These are phyloP conservation scores for Mallotus japonicus DNA, from an alignment of 441 rosid species.

Conservation along the genomic window DNA sequence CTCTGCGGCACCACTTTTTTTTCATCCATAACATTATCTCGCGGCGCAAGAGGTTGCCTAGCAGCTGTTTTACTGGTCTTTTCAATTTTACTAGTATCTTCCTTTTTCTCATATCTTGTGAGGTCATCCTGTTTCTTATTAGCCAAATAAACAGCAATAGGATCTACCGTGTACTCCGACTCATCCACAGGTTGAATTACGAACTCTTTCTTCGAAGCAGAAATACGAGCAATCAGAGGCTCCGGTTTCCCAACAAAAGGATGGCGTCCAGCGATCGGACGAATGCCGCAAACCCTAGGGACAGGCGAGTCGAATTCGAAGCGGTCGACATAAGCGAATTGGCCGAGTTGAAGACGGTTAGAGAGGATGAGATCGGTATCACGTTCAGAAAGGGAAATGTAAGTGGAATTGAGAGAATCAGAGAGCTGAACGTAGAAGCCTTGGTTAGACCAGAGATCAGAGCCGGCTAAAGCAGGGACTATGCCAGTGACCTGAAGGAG, in stretches of 20 bases:
- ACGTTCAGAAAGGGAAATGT: constrained; percentile 84
- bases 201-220: constrained; percentile 65
- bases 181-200: constrained; percentile 75
- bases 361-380: constrained; percentile 82
- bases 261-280: constrained; percentile 82
- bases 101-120: constrained; percentile 15
- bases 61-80: constrained; percentile 15
- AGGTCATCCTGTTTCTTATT: constrained; percentile 38
- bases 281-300: constrained; percentile 75
- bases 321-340: constrained; percentile 80
- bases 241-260: constrained; percentile 71
- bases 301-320: constrained; percentile 72
- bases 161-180: constrained; percentile 70
- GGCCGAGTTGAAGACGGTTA: constrained; percentile 94
- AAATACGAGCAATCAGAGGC: constrained; percentile 73
- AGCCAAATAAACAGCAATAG: constrained; percentile 66
- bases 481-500: constrained; percentile 83
- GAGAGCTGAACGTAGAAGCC: constrained; percentile 93
- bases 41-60: constrained; percentile 64
- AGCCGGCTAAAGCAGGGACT: constrained; percentile 82
- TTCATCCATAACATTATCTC: constrained; percentile 40
- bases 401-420: constrained; percentile 90
- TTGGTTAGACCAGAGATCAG: constrained; percentile 85
- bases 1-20: constrained; percentile 47
- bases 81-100: constrained; percentile 29